Evolutionary conservation across 805 yeast species (phyloP), one percentile per base, ranked within the genome.

Genomic region (Metschnikowia continentalis): DNA sequence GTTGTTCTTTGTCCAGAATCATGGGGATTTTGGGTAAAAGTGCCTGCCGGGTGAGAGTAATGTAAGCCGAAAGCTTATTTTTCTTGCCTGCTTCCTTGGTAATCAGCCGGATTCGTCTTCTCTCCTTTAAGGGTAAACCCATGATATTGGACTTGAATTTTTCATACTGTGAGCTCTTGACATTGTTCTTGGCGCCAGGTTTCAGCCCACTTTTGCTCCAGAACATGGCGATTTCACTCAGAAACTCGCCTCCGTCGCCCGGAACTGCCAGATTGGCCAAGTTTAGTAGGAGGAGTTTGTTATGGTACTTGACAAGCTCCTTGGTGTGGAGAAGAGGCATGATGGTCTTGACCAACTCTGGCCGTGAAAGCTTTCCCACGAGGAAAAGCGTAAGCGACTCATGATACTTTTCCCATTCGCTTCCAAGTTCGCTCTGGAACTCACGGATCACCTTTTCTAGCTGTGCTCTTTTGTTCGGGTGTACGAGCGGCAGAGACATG

Each of bases 381-480:
- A 92, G 72, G 60, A 90, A 92, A 47, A 80, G 71, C 46, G 92
- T 83, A 22, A 94, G 77, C 5, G 88, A 77, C 50, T 84, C 86
- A 55, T 95, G 91, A 66, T 92, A 92, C 52, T 78, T 79, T 54
- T 86, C 92, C 99, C 99, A 92, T 48, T 81, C 80, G 42, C 77
- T 73, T 2, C 97, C 97, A 52, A 92, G 67, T 53, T 78, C 76
- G 48, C 77, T 77, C 56, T 88, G 91, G 54, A 94, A 81, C 49
- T 86, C 89, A 35, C 79, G 76, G 61, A 91, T 88, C 51, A 90
- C 73, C 15, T 56, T 54, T 54, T 71, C 76, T 32, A 74, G 59
- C 47, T 73, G 74, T 35, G 61, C 56, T 35, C 75, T 54, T 48
- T 69, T 67, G 44, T 52, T 59, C 10, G 52, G 51, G 38, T 42